Evolutionary conservation across 1,284 basidiomycete species (phyloP).

Genomic region (Hemileia vastatrix): DNA sequence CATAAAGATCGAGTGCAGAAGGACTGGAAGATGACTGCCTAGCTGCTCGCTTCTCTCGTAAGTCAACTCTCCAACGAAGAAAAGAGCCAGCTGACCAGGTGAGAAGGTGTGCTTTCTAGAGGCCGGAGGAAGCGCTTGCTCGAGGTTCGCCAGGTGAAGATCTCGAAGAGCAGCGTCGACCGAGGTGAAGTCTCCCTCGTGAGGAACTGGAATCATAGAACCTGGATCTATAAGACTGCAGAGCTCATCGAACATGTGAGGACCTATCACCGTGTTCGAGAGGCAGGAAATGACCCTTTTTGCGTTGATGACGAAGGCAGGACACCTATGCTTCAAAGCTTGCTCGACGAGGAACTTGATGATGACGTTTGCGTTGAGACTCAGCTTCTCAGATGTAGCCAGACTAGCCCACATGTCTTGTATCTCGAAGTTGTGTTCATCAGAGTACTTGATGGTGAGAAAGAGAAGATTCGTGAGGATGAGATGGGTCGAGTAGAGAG

Average conservation of each 20-base stretch:
- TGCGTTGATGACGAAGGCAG: conserved; percentile 66
- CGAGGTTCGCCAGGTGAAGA: conserved; percentile 35
- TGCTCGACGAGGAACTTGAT: conserved; percentile 78
- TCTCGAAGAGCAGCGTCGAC: conserved; percentile 49
- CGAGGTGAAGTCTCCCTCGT: conserved; percentile 61
- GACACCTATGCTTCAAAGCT: conserved; percentile 69
- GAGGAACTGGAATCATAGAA: conserved; percentile 62
- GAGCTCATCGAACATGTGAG: conserved; percentile 68
- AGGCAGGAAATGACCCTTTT: conserved; percentile 74
- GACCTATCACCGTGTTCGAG: conserved; percentile 65
- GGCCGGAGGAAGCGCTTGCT: conserved; percentile 43
- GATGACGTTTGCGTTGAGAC: conserved; percentile 68
- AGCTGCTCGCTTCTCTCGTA: conserved; percentile 69
- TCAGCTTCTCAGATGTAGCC: conserved; percentile 60
- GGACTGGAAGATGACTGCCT: conserved; percentile 57
- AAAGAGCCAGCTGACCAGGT: conserved; percentile 74
- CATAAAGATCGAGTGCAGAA: conserved; percentile 71
- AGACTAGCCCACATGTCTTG: conserved; percentile 69
- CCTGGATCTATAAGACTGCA: conserved; percentile 73
- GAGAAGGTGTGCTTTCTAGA: conserved; percentile 48
- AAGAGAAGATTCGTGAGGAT: conserved; percentile 74
- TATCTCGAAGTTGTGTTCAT: conserved; percentile 70
- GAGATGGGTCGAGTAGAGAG: conserved; percentile 46
- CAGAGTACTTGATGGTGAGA: conserved; percentile 67
- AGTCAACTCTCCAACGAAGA: conserved; percentile 73